Conservation (phyloP, 148 eudicot species). For the Rhododendron henanense region DNA sequence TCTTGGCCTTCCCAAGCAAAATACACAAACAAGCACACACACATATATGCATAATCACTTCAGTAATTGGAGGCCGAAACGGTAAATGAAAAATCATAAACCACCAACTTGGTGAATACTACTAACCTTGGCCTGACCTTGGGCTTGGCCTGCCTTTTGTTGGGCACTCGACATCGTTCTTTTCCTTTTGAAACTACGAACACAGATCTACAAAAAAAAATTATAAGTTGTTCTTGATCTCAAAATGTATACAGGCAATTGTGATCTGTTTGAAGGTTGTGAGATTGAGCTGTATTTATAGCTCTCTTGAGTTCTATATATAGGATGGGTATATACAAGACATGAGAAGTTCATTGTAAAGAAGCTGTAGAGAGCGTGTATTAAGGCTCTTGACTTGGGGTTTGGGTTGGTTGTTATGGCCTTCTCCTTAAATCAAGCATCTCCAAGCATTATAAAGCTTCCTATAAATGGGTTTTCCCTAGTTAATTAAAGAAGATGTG, state of each 20-base stretch:
- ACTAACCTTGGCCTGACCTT: constrained; percentile 14
- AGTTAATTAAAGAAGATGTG: background rate
- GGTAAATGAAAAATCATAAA: background rate
- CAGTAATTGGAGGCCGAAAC: background rate
- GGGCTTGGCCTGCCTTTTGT: constrained; percentile 10
- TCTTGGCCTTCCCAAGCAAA: constrained; percentile 10
- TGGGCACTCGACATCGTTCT: constrained; percentile 12
- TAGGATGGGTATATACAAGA: background rate
- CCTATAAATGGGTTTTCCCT: background rate
- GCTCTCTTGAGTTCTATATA: background rate
- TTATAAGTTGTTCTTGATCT: background rate
- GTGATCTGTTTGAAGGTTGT: background rate
- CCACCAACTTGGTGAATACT: background rate
- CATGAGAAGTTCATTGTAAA: background rate
- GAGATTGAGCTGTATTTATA: background rate
- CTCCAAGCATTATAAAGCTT: background rate
- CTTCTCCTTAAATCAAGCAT: background rate
- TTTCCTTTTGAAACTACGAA: background rate
- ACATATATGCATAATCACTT: background rate
- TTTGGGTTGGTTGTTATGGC: background rate
- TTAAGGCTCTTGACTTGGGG: background rate
- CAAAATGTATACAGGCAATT: background rate
- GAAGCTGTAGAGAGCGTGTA: background rate
- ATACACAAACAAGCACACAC: background rate
- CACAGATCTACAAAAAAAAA: background rate